phyloP scores from a whole-genome alignment of 768 basidiomycete species.

The Heimioporus sp. region DNA sequence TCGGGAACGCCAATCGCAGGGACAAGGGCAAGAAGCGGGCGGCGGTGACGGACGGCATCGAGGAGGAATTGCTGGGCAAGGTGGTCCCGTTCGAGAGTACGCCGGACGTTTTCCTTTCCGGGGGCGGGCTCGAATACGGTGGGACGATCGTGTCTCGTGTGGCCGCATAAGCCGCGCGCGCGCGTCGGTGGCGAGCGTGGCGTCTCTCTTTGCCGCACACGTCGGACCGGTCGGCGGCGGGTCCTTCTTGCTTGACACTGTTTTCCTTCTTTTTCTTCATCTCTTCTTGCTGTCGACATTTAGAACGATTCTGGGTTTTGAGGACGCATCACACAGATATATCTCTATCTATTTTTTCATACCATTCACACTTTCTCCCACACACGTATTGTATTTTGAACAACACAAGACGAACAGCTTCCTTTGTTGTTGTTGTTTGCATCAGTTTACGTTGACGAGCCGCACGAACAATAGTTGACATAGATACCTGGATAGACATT shows the following conservation, averaged over 20 bases:
- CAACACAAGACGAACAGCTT: slow-evolving; percentile 2
- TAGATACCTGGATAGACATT: too few species aligned
- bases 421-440: not conserved
- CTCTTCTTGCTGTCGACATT: not conserved
- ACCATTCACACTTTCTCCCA: slow-evolving; percentile 4
- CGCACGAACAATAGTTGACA: too few species aligned
- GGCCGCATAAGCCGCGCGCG: slow-evolving; percentile 20
- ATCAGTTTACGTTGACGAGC: slow-evolving; percentile 4
- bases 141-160: slow-evolving; percentile 38
- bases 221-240: not conserved
- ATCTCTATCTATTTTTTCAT: not conserved
- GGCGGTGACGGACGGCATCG: slow-evolving; percentile 13
- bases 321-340: slow-evolving; percentile 16
- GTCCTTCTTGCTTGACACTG: not conserved
- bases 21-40: slow-evolving; percentile 30
- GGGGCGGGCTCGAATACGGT: slow-evolving; percentile 30
- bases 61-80: slow-evolving; percentile 22
- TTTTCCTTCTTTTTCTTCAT: slow-evolving; percentile 1
- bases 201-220: not conserved
- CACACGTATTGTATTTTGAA: slow-evolving; percentile 9
- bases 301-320: not conserved
- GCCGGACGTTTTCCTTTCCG: slow-evolving; percentile 27
- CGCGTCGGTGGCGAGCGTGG: not conserved
- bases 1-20: slow-evolving; percentile 9
- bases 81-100: slow-evolving; percentile 36